Conservation (phyloP, 352 stramenopile species). For the Plasmopara viticola region DNA sequence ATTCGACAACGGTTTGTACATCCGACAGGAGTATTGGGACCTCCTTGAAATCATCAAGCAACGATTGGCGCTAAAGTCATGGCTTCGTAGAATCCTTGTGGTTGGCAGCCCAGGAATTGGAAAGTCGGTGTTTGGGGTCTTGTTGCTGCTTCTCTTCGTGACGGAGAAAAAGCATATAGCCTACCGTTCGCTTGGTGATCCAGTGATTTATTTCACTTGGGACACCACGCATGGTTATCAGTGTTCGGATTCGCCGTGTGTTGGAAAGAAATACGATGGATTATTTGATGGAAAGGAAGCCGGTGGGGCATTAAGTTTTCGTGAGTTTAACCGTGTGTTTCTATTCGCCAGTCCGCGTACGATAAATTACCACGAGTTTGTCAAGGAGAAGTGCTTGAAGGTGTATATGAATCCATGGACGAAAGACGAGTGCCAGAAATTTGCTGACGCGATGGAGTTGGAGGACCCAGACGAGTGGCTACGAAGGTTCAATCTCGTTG, state of each 20-base stretch:
- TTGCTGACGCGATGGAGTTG: constrained; percentile 17
- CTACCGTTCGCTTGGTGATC: too few relatives aligned
- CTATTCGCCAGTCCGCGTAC: constrained; percentile 20
- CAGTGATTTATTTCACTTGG: constrained; percentile 5
- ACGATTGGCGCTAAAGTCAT: neutral
- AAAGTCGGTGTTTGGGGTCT: constrained; percentile 20
- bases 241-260: neutral
- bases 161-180: constrained; percentile 13
- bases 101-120: constrained; percentile 15
- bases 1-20: too few relatives aligned
- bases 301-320: neutral
- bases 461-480: too few relatives aligned
- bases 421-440: constrained; percentile 13
- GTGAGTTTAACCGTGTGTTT: neutral
- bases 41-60: too few relatives aligned
- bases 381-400: constrained; percentile 14
- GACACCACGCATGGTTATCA: constrained; percentile 6
- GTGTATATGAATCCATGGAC: constrained; percentile 15
- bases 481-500: too few relatives aligned
- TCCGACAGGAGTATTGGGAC: too few relatives aligned
- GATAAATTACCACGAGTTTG: constrained; percentile 20
- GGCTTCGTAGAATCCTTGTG: constrained; percentile 7
- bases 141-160: constrained; percentile 19
- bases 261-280: too few relatives aligned
- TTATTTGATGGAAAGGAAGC: constrained; percentile 16